These are phyloP conservation scores for Terana coerulea DNA, from an alignment of 768 basidiomycete species.

Conservation along the genomic window DNA sequence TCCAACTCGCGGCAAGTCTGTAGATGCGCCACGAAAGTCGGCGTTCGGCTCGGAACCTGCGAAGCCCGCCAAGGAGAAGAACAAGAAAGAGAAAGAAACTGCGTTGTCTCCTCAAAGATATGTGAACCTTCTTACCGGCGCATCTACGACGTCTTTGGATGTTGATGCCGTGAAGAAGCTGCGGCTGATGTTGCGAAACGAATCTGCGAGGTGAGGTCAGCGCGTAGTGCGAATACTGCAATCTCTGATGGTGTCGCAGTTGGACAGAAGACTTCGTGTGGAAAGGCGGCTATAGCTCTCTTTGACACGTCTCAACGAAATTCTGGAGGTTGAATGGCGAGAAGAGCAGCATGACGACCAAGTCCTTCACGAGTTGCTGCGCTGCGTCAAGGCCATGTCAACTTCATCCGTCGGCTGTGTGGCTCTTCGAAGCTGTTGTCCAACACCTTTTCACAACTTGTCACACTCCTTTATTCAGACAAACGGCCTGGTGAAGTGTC, in stretches of 20 bases:
- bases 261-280: slow-evolving; percentile 89
- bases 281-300: slow-evolving; percentile 79
- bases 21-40: background rate
- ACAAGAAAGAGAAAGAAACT: slow-evolving; percentile 20
- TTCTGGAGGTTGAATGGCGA: slow-evolving; percentile 96
- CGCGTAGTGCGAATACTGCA: background rate
- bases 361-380: slow-evolving; percentile 84
- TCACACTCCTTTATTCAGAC: slow-evolving; percentile 88
- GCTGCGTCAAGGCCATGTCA: slow-evolving; percentile 91
- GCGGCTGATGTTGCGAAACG: slow-evolving; percentile 82
- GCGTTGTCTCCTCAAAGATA: slow-evolving; percentile 56
- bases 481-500: slow-evolving; percentile 96
- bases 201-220: slow-evolving; percentile 67
- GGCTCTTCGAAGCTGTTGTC: slow-evolving; percentile 85
- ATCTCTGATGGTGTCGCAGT: slow-evolving; percentile 34
- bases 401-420: slow-evolving; percentile 87
- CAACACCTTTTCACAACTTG: slow-evolving; percentile 83
- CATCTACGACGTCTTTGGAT: slow-evolving; percentile 76
- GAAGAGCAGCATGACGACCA: slow-evolving; percentile 99
- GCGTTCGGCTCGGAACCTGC: slow-evolving; percentile 26
- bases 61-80: slow-evolving; percentile 46
- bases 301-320: slow-evolving; percentile 86
- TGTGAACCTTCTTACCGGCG: slow-evolving; percentile 60
- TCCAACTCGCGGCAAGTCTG: slow-evolving; percentile 2
- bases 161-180: slow-evolving; percentile 85